A percentile compares a stretch with the other conserved stretches of the same genome.
Evolutionary conservation across 176 grass and related monocot species (phyloP).

Genomic region (Carex cristatella): DNA sequence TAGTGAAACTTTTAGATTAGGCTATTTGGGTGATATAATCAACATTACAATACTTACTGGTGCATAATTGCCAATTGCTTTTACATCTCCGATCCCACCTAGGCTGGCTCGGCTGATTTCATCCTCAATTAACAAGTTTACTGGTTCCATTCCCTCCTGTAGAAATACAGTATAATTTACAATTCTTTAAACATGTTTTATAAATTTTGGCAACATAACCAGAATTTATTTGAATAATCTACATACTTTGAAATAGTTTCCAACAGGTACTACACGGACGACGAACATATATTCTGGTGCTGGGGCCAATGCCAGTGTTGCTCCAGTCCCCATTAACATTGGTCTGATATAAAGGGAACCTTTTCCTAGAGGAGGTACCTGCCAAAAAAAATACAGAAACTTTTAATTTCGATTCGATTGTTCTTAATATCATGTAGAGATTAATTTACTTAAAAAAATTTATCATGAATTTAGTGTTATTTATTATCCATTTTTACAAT

Average conservation of each 20-base stretch:
- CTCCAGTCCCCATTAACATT: slow-evolving; percentile 73
- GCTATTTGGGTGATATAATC: background rate
- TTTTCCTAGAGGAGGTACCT: slow-evolving; percentile 85
- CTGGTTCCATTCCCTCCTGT: slow-evolving; percentile 63
- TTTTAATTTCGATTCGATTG: background rate
- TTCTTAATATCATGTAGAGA: background rate
- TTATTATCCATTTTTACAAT: background rate
- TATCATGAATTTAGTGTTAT: background rate
- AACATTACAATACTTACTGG: slow-evolving; percentile 39
- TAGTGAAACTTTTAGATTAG: background rate
- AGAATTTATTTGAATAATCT: background rate
- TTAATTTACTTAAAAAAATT: background rate
- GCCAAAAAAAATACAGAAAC: background rate
- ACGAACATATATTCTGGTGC: slow-evolving; percentile 87
- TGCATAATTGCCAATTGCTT: slow-evolving; percentile 88
- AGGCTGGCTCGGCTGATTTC: slow-evolving; percentile 62
- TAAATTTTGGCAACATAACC: background rate
- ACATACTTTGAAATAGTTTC: slow-evolving; percentile 75
- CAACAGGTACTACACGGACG: slow-evolving; percentile 63
- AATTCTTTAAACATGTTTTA: background rate
- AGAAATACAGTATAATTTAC: background rate
- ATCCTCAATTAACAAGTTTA: slow-evolving; percentile 56
- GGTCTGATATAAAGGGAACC: slow-evolving; percentile 81
- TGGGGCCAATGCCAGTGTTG: slow-evolving; percentile 59
- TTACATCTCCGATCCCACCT: slow-evolving; percentile 78